Base-by-base conservation (phyloP, 345 rosid species). In the Trapa bicornis region DNA sequence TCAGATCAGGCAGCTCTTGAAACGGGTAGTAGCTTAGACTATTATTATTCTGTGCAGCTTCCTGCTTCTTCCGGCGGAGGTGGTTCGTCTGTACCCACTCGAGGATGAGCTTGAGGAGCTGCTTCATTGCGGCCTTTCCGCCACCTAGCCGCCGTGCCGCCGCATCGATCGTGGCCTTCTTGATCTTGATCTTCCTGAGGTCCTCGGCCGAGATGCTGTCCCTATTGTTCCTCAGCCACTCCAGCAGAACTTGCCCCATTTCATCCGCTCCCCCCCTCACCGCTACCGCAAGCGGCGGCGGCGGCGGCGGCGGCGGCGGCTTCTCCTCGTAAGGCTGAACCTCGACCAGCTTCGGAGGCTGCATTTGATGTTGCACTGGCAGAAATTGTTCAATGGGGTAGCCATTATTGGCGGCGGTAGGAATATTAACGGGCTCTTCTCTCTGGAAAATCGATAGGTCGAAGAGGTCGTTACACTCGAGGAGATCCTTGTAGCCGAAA, bases 41-140 rank as follows among this genome's bases (percentile, higher is more conserved):
- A 47, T 37, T n/a, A 39, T 15, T 45, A 56, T 68, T 47, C 29
- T 81, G 70, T 41, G 79, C 48, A 6, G 48, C 84, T 48, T 68
- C 76, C 37, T 71, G 7, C 3, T 83, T 80, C 68, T 92, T 82
- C 63, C 66, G 85, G 22, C 84, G 93, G 52, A 89, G 89, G 69
- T 91, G 96, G 73, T 87, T 91, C 0, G 86, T 86, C 77, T 91
- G 91, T 3, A 95, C 99, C 99, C 99, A 95, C 76, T 91, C 93
- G 65, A 95, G 99, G 61, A 95, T 87, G 47, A 95, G 87, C 75
- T 89, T 91, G 77, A 95, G 73, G 62, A 95, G 81, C 77, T 95
- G 90, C 68, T 87, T 95, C 99, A 89, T 89, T 2, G 86, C 99
- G 71, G 86, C 93, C 73, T 82, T 86, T 2, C 99, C 99, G 22